Evolutionary conservation across 148 eudicot species (phyloP), one percentile per base, ranked within the genome.

Genomic region (Talinum fruticosum): DNA sequence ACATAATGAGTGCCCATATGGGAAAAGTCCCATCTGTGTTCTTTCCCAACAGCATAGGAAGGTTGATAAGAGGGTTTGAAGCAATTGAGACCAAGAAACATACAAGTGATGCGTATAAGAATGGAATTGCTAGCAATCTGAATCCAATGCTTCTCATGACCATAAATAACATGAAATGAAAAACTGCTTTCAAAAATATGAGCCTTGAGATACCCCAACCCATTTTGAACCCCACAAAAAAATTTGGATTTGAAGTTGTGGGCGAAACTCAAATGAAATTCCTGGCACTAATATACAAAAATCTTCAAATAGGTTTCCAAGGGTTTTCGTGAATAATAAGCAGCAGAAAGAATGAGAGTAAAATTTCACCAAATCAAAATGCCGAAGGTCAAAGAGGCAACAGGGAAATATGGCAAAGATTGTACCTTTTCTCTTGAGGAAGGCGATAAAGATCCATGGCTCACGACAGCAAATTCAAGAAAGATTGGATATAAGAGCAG

Each of bases 41-140:
- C 49, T 94, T 94, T 0, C 92, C 96, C 57, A 94, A 76, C 36
- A 94, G 85, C 75, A 92, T 85, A 7, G 98, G 98, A 18, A 94
- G 89, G 74, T 94, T 86, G 49, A 94, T 90, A 0, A 35, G 74
- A n/a, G 98, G 97, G 83, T 87, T 85, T 28, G 97, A 84, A 19
- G 96, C 93, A 5, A 94, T 72, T 72, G 97, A 88, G 29, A 94
- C 85, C 75, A 94, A 77, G 16, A 89, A 69, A n/a, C 86, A 87
- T 24, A 92, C 83, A 37, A 92, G 73, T 54, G 97, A 92, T 45
- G 98, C 88, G 66, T 94, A 94, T 36, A 94, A 69, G 36, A 92
- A 79, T 44, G 98, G 98, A 7, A 92, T 83, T 69, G 98, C 79
- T 66, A 89, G 26, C 1, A 88, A 24, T 28, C 29, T 83, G 72